Base-by-base conservation (phyloP, 768 basidiomycete genomes). In the Pleurotus tuber-regium region DNA sequence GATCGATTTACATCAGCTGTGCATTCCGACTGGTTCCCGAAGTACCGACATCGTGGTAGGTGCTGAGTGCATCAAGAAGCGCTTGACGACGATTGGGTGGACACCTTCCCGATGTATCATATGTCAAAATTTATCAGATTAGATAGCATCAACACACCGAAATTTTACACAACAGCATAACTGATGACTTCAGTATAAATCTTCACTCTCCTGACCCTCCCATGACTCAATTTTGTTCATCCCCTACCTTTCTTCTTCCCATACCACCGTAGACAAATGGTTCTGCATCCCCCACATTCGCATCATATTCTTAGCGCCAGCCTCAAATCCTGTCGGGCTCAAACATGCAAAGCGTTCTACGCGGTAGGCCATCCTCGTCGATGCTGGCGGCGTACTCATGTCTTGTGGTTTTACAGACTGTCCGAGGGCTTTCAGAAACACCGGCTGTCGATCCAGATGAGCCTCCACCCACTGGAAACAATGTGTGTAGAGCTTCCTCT, bases 271-370 rank as follows among this genome's bases (percentile, higher is more conserved):
- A 8, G 52, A 50, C 57, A 30, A n/a, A 76, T 79, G 70, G 70
- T 75, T 29, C 66, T 71, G 40, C 69, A 71, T 53, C 61, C 59
- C 57, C 46, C 67, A 53, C 40, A 61, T 25, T 63, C 74, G 36
- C 60, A 68, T 41, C 59, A 59, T 7, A 50, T 72, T n/a, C 58
- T 68, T 30, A 51, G 70, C 52, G 52, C 68, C 54, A 63, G 71
- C 43, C 58, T 71, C 56, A 62, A 64, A 35, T 53, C 70, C 14
- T 69, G 60, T 47, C 73, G 72, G 40, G 63, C 66, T 18, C 71
- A 71, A 26, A 66, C 75, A 1, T 74, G 71, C 61, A 77, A 67
- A 43, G 80, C 83, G 3, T 79, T 73, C 54, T 82, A 81, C 59
- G 79, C 84, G 10, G 83, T 86, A 52, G 29, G 78, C 72, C 19